Base-by-base conservation (phyloP, 139 green algal species). In the Chlamydomonas sp. region DNA sequence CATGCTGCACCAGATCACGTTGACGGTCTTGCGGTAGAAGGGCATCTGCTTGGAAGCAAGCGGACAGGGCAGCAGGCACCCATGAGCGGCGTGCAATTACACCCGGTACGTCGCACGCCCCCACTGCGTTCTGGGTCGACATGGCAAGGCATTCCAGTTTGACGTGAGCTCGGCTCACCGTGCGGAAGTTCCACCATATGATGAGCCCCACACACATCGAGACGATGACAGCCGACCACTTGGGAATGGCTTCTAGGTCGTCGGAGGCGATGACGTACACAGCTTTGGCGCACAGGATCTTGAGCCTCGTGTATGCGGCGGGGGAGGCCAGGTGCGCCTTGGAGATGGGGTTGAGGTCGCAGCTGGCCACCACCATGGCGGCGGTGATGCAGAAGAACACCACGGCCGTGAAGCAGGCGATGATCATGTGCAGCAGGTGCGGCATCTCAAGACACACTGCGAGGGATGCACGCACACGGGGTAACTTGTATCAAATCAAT, bases 391-490 rank as follows among this genome's bases (percentile, higher is more conserved):
- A 59, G 63, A 88, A 77, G 63, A 88, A 88, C 3, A 91, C 3
- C 0, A 75, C 12, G 0, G 79, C 68, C 0, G 69, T 72, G 12
- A 78, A 61, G 5, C 78, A 62, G 0, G 83, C 85, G 8, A 93
- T 63, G 5, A 20, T n/a, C n/a, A 92, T 72, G 62, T 84, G 69
- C 15, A 85, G 20, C 1, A 91, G 8, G 83, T 94, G 90, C 15
- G 91, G 91, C 80, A 90, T 87, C 2, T 8, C 9, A 63, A 87
- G 67, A 86, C 92, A 94, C 14, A 84, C 83, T 92, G 89, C 66
- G 18, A 31, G 1, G 20, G 4, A n/a, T 71, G 66, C 66, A 71
- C 10, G 66, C 66, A 71, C 10, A 18, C 10, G 66, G 10, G 66
- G 66, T 14, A 71, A 71, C 66, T 18, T 14, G 66, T 71, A 71